Conservation (phyloP, 1,139 yeast genomes). For the Diutina rugosa region DNA sequence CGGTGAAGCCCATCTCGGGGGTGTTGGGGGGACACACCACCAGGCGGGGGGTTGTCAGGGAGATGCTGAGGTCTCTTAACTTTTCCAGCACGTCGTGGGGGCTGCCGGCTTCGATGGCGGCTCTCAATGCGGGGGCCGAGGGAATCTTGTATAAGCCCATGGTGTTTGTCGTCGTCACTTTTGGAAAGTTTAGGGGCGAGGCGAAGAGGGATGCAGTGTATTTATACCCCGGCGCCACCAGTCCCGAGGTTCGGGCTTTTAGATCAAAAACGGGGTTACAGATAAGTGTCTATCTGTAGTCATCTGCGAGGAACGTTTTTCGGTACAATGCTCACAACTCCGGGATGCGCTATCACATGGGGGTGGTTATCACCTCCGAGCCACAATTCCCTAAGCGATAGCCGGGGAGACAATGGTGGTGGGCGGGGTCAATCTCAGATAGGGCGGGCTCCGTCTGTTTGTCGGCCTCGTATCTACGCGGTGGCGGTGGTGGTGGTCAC, state of each 20-base stretch:
- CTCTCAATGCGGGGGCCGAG: background rate
- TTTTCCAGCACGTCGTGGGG: background rate
- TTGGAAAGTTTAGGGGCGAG: background rate
- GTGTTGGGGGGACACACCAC: conserved; percentile 1
- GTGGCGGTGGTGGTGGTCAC: background rate
- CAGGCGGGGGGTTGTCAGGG: background rate
- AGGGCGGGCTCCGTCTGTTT: background rate
- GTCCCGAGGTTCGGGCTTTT: background rate
- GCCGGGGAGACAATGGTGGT: background rate
- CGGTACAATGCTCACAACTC: background rate
- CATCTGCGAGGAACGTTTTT: background rate
- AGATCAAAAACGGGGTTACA: background rate
- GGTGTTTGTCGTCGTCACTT: background rate
- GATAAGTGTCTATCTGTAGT: background rate
- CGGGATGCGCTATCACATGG: background rate
- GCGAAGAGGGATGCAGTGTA: background rate
- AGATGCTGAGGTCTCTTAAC: background rate
- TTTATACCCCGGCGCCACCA: background rate
- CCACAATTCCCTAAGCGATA: background rate
- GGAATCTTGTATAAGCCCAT: background rate
- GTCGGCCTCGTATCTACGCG: background rate
- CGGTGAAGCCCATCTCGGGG: background rate
- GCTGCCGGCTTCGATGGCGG: background rate
- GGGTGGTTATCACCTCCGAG: background rate
- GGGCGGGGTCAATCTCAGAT: background rate